Evolutionary conservation across 2,329 filamentous ascomycete species (phyloP).

Genomic region (Basipetospora sp.): DNA sequence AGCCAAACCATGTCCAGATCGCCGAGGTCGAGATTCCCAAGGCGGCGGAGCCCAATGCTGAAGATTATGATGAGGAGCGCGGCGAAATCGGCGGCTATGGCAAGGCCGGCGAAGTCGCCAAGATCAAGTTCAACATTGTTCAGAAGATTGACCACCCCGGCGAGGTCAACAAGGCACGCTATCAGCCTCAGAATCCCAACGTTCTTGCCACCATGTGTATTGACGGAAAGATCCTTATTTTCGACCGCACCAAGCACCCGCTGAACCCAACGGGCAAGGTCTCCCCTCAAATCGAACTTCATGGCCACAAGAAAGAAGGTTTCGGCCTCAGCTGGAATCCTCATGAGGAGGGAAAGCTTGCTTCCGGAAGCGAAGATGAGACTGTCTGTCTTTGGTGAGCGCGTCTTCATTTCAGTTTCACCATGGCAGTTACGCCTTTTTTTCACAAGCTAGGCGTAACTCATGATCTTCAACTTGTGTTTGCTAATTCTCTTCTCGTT

Average conservation of each 20-base stretch:
- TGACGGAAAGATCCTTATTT: constrained; percentile 78
- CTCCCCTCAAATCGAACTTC: constrained; percentile 69
- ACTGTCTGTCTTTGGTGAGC: constrained; percentile 80
- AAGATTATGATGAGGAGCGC: constrained; percentile 79
- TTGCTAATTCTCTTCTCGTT: background rate
- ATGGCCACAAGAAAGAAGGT: constrained; percentile 76
- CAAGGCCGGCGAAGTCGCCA: constrained; percentile 51
- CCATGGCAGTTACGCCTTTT: too few relatives aligned
- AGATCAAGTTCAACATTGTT: constrained; percentile 78
- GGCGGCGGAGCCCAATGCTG: constrained; percentile 53
- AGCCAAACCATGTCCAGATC: constrained; percentile 85
- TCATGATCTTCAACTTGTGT: too few relatives aligned
- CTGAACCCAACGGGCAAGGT: constrained; percentile 58
- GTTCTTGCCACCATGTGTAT: constrained; percentile 87
- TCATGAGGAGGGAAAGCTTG: constrained; percentile 64
- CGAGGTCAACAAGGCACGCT: constrained; percentile 96
- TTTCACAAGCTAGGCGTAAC: too few relatives aligned
- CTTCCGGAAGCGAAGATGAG: constrained; percentile 80
- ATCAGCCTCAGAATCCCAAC: constrained; percentile 93
- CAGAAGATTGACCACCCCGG: constrained; percentile 94
- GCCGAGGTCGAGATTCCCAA: constrained; percentile 89
- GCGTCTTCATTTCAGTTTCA: too few relatives aligned
- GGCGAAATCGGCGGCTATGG: constrained; percentile 92
- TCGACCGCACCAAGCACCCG: constrained; percentile 89
- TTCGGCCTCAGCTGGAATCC: constrained; percentile 91